Evolutionary conservation across 2,329 filamentous ascomycete genomes (phyloP), one percentile per base, ranked within the genome.

Genomic region (Cytospora mali): DNA sequence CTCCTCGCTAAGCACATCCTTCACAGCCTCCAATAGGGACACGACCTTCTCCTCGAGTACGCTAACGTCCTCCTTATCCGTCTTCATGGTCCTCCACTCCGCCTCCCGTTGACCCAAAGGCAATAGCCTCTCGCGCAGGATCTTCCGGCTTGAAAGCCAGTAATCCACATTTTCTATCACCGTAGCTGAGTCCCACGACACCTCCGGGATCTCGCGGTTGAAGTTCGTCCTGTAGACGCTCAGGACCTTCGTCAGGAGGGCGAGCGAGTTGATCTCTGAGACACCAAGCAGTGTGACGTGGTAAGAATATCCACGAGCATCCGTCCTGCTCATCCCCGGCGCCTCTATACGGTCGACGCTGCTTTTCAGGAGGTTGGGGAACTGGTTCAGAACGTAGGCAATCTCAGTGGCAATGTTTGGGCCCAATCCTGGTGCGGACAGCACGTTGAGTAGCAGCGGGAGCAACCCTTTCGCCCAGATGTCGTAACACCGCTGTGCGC

Each of bases 391-490:
- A 72, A 98, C 96, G 62, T 88, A 88, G 0, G 90, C 86, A 6
- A 98, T 86, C 74, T 99, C 95, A 0, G 89, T 86, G 0, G 93
- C 93, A 53, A 96, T 87, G 1, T 91, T 90, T 1, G 88, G 84
- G 13, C 93, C 92, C 21, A 99, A 86, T 7, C 64, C 64, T 31
- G 64, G 60, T 13, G 91, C 87, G 64, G 89, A 87, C 23, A 99
- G 84, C 29, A 99, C 81, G 74, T 98, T 98, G 51, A 99, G 83
- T 64, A 94, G 89, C 21, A 99, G 79, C 0, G 95, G 95, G 4
- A 99, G 81, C 62, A 98, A 84, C 1, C 92, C 95, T 68, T 91
- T 90, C 23, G 88, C 87, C 95, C 95, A 99, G 70, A 98, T 93
- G 58, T 85, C 84, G 77, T 96, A 96, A 71, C 96, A 87, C 28